Conservation (phyloP, 2,329 filamentous ascomycete species). For the Ophiocordyceps robertsii region DNA sequence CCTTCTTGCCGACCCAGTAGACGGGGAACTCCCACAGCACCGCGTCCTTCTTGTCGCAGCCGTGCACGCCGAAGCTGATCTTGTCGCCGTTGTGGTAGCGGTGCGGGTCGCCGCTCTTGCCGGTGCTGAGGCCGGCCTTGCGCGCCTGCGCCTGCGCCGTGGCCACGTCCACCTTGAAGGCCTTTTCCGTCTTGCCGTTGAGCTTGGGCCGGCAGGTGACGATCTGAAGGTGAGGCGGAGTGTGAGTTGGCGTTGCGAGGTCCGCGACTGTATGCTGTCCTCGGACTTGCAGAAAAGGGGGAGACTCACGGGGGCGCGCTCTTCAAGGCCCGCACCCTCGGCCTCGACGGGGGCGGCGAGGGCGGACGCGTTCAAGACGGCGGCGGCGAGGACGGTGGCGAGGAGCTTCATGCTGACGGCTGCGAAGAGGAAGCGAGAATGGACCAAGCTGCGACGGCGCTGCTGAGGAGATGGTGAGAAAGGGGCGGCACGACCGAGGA, state of each 20-base stretch:
- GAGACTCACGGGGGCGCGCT: background rate
- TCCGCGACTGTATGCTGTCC: background rate
- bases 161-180: background rate
- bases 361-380: background rate
- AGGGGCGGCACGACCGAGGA: too few species aligned
- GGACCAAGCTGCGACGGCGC: too few species aligned
- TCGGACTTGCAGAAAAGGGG: background rate
- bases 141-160: background rate
- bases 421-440: too few species aligned
- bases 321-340: background rate
- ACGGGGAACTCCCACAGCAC: constrained; percentile 3
- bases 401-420: constrained; percentile 3
- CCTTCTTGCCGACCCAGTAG: constrained; percentile 2
- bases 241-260: background rate
- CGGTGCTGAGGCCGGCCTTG: constrained; percentile 1
- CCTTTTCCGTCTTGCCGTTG: background rate
- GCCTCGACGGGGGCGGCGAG: background rate
- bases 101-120: constrained; percentile 4
- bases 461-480: too few species aligned
- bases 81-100: constrained; percentile 1
- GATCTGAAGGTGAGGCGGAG: background rate
- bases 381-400: background rate
- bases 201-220: constrained; percentile 1
- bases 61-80: background rate
- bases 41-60: constrained; percentile 1